These are phyloP conservation scores for Botrytis hyacinthi DNA, from an alignment of 2,329 filamentous ascomycete genomes.

Conservation along the genomic window DNA sequence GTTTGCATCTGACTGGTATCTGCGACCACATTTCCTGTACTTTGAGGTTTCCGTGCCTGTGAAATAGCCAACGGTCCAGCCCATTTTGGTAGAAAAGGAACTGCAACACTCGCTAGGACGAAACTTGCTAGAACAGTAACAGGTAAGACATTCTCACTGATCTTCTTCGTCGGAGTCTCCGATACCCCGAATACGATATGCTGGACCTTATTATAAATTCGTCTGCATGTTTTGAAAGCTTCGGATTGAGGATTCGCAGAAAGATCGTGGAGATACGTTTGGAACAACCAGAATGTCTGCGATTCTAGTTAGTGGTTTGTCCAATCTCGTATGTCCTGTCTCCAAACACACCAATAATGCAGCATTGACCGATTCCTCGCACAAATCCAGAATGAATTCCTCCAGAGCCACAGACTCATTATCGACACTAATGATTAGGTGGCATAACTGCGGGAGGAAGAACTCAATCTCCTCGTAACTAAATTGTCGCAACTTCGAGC, in stretches of 20 bases:
- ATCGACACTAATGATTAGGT: conserved; percentile 82
- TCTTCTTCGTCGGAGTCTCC: conserved; percentile 68
- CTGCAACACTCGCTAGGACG: conserved; percentile 71
- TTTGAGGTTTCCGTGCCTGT: conserved; percentile 73
- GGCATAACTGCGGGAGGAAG: conserved; percentile 84
- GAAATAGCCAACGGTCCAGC: conserved; percentile 78
- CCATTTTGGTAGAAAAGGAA: conserved; percentile 73
- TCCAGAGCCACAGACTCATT: conserved; percentile 91
- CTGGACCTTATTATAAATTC: conserved; percentile 86
- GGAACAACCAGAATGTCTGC: conserved; percentile 87
- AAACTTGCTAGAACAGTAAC: conserved; percentile 80
- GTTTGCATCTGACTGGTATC: conserved; percentile 51
- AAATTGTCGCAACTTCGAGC: conserved; percentile 84
- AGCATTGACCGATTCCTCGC: conserved; percentile 83
- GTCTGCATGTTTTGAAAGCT: conserved; percentile 76
- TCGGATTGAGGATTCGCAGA: conserved; percentile 70
- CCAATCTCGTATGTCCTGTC: neutral
- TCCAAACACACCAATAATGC: conserved; percentile 67
- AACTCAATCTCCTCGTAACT: conserved; percentile 91
- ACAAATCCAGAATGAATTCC: conserved; percentile 81
- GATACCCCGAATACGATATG: conserved; percentile 79
- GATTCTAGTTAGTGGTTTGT: conserved; percentile 25
- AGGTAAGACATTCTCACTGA: conserved; percentile 77
- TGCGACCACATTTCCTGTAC: conserved; percentile 58
- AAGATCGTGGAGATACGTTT: conserved; percentile 82